These are phyloP conservation scores for Terfezia claveryi DNA, from an alignment of 495 filamentous ascomycete species.

Conservation along the genomic window DNA sequence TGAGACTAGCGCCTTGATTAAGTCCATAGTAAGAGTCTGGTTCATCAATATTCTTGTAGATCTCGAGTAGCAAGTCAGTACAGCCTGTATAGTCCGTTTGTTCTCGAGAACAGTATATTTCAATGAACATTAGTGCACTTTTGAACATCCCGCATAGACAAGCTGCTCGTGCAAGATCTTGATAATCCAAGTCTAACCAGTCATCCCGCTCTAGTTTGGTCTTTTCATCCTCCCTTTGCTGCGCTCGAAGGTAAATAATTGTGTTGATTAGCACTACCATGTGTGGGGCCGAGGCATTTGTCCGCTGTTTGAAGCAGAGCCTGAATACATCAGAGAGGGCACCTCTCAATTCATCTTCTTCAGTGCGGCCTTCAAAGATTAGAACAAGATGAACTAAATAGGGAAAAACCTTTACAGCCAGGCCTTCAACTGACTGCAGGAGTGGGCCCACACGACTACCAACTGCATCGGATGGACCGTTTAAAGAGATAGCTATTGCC, in stretches of 20 bases:
- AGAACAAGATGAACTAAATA: slow-evolving; percentile 65
- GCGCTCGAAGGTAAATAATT: slow-evolving; percentile 72
- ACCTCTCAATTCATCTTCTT: slow-evolving; percentile 8
- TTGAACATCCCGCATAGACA: slow-evolving; percentile 63
- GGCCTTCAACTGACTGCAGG: slow-evolving; percentile 36
- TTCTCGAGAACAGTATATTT: slow-evolving; percentile 34
- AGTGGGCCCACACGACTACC: slow-evolving; percentile 41
- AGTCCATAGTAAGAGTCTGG: slow-evolving; percentile 95
- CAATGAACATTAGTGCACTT: slow-evolving; percentile 62
- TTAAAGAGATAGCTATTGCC: slow-evolving; percentile 36
- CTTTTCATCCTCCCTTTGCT: slow-evolving; percentile 46
- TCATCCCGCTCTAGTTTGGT: slow-evolving; percentile 55
- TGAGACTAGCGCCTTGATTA: slow-evolving; percentile 48
- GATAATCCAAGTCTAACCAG: slow-evolving; percentile 71
- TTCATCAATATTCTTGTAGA: slow-evolving; percentile 83
- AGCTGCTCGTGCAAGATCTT: slow-evolving; percentile 53
- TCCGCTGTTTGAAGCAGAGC: slow-evolving; percentile 9
- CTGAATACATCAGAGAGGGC: slow-evolving; percentile 27
- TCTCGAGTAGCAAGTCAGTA: slow-evolving; percentile 44
- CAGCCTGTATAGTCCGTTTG: slow-evolving; percentile 1
- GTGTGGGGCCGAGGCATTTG: slow-evolving; percentile 25
- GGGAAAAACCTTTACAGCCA: slow-evolving; percentile 51
- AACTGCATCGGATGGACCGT: slow-evolving; percentile 38
- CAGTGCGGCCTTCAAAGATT: slow-evolving; percentile 16
- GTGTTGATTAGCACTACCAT: slow-evolving; percentile 46